Percentiles rank a stretch among this genome's conserved stretches.
Evolutionary conservation across 2,329 filamentous ascomycete genomes (phyloP).

Genomic region (Colletotrichum sojae): DNA sequence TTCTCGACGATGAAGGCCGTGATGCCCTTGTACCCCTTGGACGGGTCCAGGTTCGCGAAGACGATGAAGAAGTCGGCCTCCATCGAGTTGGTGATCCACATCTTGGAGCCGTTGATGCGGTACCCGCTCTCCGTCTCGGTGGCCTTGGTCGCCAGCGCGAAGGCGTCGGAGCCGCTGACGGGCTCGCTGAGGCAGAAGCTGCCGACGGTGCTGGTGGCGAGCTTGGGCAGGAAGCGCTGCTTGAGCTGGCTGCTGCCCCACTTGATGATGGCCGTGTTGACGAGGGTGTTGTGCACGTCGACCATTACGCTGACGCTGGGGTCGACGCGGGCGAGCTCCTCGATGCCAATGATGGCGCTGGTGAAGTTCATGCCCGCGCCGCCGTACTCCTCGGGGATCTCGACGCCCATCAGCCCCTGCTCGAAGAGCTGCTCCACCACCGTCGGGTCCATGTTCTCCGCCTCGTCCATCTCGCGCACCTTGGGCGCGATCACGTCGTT

Average conservation of each 20-base stretch:
- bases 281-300: constrained; percentile 98
- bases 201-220: constrained; percentile 91
- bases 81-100: constrained; percentile 99
- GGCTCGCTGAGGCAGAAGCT: constrained; percentile 96
- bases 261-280: constrained; percentile 93
- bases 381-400: constrained; percentile 97
- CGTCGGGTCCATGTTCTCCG: constrained; percentile 89
- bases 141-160: constrained; percentile 93
- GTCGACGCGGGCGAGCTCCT: constrained; percentile 94
- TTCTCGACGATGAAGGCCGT: constrained; percentile 97
- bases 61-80: constrained; percentile 97
- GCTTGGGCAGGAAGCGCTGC: constrained; percentile 88
- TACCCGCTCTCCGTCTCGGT: constrained; percentile 87
- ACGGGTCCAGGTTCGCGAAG: constrained; percentile 94
- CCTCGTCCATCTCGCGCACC: constrained; percentile 97
- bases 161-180: constrained; percentile 93
- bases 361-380: constrained; percentile 99
- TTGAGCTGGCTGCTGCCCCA: constrained; percentile 83
- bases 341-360: constrained; percentile 93
- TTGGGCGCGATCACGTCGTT: constrained; percentile 90
- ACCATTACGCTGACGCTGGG: constrained; percentile 95
- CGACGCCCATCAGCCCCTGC: constrained; percentile 96
- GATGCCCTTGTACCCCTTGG: constrained; percentile 96
- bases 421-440: constrained; percentile 96
- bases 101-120: constrained; percentile 92